Conservation (phyloP, 441 rosid genomes). For the Jatropha podagrica region DNA sequence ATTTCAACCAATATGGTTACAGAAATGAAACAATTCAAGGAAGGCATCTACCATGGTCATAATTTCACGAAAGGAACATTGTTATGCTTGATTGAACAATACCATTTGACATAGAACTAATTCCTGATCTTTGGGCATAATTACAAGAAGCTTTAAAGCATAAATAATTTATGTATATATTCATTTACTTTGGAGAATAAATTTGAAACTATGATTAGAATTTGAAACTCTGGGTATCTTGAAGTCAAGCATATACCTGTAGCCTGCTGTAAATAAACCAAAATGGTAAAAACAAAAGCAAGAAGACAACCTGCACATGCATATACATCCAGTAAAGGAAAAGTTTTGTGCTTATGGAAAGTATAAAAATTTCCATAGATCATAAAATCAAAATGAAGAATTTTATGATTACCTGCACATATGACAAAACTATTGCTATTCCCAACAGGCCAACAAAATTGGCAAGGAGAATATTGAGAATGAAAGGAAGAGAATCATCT, state of each 20-base stretch:
- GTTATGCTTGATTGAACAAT: background rate
- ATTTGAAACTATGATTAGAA: slow-evolving; percentile 6
- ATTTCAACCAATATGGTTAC: background rate
- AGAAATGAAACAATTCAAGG: background rate
- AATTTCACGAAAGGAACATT: background rate
- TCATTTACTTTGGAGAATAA: background rate
- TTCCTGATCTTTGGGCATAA: background rate
- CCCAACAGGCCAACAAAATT: slow-evolving; percentile 94
- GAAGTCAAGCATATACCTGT: slow-evolving; percentile 54
- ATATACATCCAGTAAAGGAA: slow-evolving; percentile 15
- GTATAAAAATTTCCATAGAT: slow-evolving; percentile 9
- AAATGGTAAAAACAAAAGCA: slow-evolving; percentile 88
- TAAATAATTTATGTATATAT: background rate
- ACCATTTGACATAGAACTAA: background rate
- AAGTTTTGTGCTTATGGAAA: slow-evolving; percentile 1
- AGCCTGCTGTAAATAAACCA: slow-evolving; percentile 91
- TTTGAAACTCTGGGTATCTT: slow-evolving; percentile 13
- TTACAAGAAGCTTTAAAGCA: background rate
- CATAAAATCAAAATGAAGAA: slow-evolving; percentile 19
- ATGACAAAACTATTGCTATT: slow-evolving; percentile 75
- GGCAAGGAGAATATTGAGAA: slow-evolving; percentile 94
- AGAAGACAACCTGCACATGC: slow-evolving; percentile 66
- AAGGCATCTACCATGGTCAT: background rate
- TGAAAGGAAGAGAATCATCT: slow-evolving; percentile 98
- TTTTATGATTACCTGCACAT: slow-evolving; percentile 69